A percentile compares a stretch with the other conserved stretches of the same genome.
phyloP scores from a whole-genome alignment of 2,329 filamentous ascomycete species.

The Cladosporium halotolerans region DNA sequence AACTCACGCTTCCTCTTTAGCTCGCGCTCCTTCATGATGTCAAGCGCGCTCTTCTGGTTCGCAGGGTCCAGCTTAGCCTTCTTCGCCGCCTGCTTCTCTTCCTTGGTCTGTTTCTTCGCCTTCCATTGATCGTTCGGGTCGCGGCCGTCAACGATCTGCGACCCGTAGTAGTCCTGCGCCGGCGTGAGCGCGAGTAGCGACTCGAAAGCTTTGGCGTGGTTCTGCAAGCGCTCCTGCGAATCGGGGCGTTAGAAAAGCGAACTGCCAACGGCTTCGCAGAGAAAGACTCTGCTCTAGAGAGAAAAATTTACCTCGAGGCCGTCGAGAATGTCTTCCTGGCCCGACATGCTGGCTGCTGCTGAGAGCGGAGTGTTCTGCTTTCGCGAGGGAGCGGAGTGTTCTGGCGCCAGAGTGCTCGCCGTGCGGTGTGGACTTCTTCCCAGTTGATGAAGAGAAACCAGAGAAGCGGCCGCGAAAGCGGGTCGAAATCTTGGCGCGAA shows the following conservation, averaged over 20 bases:
- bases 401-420: neutral
- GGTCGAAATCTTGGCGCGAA: conserved; percentile 9
- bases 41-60: conserved; percentile 83
- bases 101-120: conserved; percentile 91
- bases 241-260: conserved; percentile 13
- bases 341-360: conserved; percentile 12
- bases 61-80: conserved; percentile 87
- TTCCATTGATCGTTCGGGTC: conserved; percentile 87
- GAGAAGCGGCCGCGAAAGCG: neutral
- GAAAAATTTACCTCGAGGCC: conserved; percentile 29
- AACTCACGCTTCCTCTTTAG: conserved; percentile 67
- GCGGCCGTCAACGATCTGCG: conserved; percentile 49
- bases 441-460: conserved; percentile 6
- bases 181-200: conserved; percentile 82
- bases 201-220: conserved; percentile 70
- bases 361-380: neutral
- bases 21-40: conserved; percentile 82
- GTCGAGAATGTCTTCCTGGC: conserved; percentile 18
- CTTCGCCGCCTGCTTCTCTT: conserved; percentile 74
- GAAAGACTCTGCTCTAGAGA: neutral
- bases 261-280: too few relatives aligned
- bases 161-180: conserved; percentile 74
- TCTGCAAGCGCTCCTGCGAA: conserved; percentile 47
- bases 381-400: neutral
- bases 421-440: conserved; percentile 2